Conservation (phyloP, 352 stramenopile genomes). For the Pythium periplocum region DNA sequence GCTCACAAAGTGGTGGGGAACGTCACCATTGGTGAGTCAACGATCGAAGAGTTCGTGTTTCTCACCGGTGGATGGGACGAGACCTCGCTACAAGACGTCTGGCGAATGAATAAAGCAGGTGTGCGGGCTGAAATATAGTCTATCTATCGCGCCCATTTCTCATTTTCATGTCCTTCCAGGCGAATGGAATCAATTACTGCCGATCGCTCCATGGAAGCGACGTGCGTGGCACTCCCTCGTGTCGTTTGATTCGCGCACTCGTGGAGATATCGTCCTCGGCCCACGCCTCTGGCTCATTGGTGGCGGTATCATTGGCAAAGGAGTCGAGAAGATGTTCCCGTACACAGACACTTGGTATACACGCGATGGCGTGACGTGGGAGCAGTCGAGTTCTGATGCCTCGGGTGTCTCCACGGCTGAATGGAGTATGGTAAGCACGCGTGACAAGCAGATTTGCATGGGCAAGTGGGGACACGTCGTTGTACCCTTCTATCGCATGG, state of each 20-base stretch:
- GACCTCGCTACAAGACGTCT: constrained; percentile 64
- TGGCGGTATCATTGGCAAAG: constrained; percentile 64
- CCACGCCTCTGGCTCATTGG: constrained; percentile 70
- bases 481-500: constrained; percentile 43
- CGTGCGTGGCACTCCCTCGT: constrained; percentile 74
- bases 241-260: constrained; percentile 66
- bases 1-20: constrained; percentile 49
- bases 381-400: constrained; percentile 49
- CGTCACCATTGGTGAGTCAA: constrained; percentile 42
- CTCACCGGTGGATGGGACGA: constrained; percentile 66
- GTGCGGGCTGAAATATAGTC: background rate
- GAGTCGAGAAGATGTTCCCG: constrained; percentile 65
- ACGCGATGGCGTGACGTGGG: constrained; percentile 53
- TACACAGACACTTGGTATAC: constrained; percentile 74
- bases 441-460: constrained; percentile 41
- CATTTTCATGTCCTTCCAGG: background rate
- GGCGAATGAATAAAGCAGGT: constrained; percentile 44
- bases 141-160: background rate
- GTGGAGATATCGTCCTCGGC: constrained; percentile 51
- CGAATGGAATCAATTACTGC: constrained; percentile 31
- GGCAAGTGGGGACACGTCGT: constrained; percentile 74
- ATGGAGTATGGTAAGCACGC: constrained; percentile 61
- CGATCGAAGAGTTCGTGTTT: constrained; percentile 46
- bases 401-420: constrained; percentile 68
- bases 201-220: constrained; percentile 46